A percentile compares a stretch with the other conserved stretches of the same genome.
These are phyloP conservation scores for Achaetomium macrosporum DNA, from an alignment of 2,329 filamentous ascomycete species.

Conservation along the genomic window DNA sequence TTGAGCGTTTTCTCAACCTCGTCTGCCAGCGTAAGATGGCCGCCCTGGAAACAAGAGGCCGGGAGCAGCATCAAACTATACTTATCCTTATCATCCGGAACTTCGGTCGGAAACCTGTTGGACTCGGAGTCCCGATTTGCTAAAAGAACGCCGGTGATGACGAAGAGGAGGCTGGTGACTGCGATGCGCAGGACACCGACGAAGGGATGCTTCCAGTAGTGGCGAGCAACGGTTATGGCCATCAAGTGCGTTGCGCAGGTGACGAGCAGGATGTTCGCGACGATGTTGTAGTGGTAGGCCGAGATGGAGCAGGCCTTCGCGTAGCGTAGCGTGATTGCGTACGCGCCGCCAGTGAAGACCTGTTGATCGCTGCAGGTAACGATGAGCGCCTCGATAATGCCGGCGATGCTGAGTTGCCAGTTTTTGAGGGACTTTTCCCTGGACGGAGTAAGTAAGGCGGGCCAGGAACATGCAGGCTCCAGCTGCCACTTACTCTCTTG, in stretches of 20 bases:
- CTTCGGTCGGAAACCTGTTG: constrained; percentile 26
- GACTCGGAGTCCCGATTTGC: constrained; percentile 27
- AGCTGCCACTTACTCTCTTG: constrained; percentile 11
- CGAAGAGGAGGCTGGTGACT: constrained; percentile 27
- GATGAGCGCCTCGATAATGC: constrained; percentile 30
- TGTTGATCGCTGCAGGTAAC: constrained; percentile 34
- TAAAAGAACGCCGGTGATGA: constrained; percentile 30
- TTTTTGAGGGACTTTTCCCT: constrained; percentile 11
- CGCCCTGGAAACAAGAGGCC: constrained; percentile 30
- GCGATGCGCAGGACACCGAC: constrained; percentile 29
- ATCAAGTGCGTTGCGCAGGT: constrained; percentile 34
- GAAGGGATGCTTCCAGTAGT: constrained; percentile 31
- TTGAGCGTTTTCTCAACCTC: constrained; percentile 8
- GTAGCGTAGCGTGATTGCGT: constrained; percentile 32
- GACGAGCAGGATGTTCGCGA: constrained; percentile 33
- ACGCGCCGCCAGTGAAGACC: constrained; percentile 34
- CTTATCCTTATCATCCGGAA: constrained; percentile 20
- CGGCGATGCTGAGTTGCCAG: constrained; percentile 23
- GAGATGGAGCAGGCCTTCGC: constrained; percentile 31
- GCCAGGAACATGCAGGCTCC: neutral
- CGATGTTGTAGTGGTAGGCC: constrained; percentile 35
- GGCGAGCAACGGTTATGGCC: constrained; percentile 30
- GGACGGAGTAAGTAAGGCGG: neutral
- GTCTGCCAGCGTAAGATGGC: neutral
- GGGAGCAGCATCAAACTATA: constrained; percentile 27